Evolutionary conservation across 306 rosid genomes (phyloP).

Genomic region (Sesbania bispinosa): DNA sequence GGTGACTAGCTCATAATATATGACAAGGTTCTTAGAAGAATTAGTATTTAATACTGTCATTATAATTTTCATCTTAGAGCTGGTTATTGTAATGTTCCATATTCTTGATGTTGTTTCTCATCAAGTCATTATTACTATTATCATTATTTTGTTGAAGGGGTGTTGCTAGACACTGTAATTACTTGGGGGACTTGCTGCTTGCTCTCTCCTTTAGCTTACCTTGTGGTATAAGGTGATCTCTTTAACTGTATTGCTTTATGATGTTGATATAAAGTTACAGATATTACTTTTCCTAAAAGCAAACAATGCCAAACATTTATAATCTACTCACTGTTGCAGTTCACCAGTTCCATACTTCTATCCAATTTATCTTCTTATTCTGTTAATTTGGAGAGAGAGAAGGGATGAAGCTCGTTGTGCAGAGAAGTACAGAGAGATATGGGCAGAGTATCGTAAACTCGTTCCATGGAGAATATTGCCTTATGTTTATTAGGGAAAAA

Average conservation of each 20-base stretch:
- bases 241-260: background rate
- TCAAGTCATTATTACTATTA: background rate
- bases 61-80: background rate
- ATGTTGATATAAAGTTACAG: background rate
- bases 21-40: background rate
- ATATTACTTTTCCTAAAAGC: background rate
- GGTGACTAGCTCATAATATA: background rate
- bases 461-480: constrained; percentile 98
- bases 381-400: constrained; percentile 92
- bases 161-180: constrained; percentile 87
- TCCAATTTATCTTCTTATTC: constrained; percentile 88
- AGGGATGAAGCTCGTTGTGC: constrained; percentile 96
- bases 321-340: constrained; percentile 49
- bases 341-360: constrained; percentile 93
- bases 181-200: constrained; percentile 91
- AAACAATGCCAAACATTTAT: background rate
- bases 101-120: constrained; percentile 18
- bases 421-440: constrained; percentile 76
- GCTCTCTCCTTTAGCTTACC: constrained; percentile 95
- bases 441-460: constrained; percentile 65
- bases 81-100: background rate
- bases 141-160: constrained; percentile 59
- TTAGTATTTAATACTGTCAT: background rate
- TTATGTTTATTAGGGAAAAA: constrained; percentile 30
- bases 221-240: constrained; percentile 81